These are phyloP conservation scores for Orbilia javanica DNA, from an alignment of 2,329 filamentous ascomycete species.

Conservation along the genomic window DNA sequence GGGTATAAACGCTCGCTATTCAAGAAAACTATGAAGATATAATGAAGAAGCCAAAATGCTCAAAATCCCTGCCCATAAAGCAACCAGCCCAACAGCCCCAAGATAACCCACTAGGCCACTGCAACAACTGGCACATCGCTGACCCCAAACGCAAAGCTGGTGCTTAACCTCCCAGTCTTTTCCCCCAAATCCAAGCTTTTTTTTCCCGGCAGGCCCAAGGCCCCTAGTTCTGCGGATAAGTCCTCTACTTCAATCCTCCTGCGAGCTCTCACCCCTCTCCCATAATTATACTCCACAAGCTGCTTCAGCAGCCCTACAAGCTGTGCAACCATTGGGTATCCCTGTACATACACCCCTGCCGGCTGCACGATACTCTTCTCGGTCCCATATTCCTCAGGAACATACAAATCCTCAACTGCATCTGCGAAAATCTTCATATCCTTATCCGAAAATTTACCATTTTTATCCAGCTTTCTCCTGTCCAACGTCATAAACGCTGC, in stretches of 20 bases:
- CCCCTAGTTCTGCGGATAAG: constrained; percentile 18
- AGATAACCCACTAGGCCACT: constrained; percentile 6
- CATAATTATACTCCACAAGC: constrained; percentile 52
- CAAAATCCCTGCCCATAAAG: not conserved
- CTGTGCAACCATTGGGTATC: constrained; percentile 53
- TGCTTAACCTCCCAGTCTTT: constrained; percentile 27
- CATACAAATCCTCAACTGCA: constrained; percentile 40
- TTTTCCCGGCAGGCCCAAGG: constrained; percentile 36
- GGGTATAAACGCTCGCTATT: constrained; percentile 28
- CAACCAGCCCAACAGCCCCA: not conserved
- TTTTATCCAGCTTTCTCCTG: constrained; percentile 42
- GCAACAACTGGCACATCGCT: constrained; percentile 31
- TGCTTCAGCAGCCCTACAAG: constrained; percentile 37
- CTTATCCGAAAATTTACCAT: constrained; percentile 35
- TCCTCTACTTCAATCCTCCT: constrained; percentile 36
- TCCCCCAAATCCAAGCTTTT: constrained; percentile 29
- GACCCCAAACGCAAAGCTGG: constrained; percentile 34
- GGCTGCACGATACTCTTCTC: constrained; percentile 49
- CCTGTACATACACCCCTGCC: constrained; percentile 35
- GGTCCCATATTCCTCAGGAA: constrained; percentile 43
- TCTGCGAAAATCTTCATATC: constrained; percentile 51
- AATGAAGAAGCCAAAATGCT: not conserved
- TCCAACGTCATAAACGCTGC: constrained; percentile 44
- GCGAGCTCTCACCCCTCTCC: constrained; percentile 31
- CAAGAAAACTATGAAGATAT: not conserved